These are phyloP conservation scores for Thymus quinquecostatus DNA, from an alignment of 257 asterid species.

Conservation along the genomic window DNA sequence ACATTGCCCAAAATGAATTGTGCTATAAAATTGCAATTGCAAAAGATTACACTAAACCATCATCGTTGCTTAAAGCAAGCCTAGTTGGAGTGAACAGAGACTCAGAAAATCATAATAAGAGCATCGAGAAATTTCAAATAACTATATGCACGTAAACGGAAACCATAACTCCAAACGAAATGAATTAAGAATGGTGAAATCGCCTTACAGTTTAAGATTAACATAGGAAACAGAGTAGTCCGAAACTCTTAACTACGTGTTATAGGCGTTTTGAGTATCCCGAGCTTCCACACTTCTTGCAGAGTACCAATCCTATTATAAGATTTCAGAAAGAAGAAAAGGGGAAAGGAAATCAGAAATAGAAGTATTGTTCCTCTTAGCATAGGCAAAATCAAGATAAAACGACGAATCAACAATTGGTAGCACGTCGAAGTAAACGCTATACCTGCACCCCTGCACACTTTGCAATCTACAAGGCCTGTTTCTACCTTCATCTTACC, in stretches of 20 bases:
- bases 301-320: conserved; percentile 71
- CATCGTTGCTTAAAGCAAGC: background rate
- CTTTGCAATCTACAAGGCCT: conserved; percentile 82
- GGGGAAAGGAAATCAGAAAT: background rate
- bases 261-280: conserved; percentile 86
- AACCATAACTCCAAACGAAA: conserved; percentile 22
- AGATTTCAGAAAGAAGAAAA: background rate
- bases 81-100: background rate
- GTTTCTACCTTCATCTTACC: conserved; percentile 89
- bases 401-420: too few relatives aligned
- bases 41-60: background rate
- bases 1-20: too few relatives aligned
- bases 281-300: conserved; percentile 95
- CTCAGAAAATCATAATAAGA: background rate
- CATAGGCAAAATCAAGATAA: background rate
- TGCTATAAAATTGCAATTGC: too few relatives aligned
- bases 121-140: conserved; percentile 1
- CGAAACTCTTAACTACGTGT: conserved; percentile 21
- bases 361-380: background rate
- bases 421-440: background rate
- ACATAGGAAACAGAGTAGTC: conserved; percentile 20
- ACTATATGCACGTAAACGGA: background rate
- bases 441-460: conserved; percentile 96
- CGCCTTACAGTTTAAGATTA: conserved; percentile 28
- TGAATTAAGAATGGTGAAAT: conserved; percentile 34